Evolutionary conservation across 352 stramenopile genomes (phyloP), one percentile per base, ranked within the genome.

Genomic region (Globisporangium takayamanum): DNA sequence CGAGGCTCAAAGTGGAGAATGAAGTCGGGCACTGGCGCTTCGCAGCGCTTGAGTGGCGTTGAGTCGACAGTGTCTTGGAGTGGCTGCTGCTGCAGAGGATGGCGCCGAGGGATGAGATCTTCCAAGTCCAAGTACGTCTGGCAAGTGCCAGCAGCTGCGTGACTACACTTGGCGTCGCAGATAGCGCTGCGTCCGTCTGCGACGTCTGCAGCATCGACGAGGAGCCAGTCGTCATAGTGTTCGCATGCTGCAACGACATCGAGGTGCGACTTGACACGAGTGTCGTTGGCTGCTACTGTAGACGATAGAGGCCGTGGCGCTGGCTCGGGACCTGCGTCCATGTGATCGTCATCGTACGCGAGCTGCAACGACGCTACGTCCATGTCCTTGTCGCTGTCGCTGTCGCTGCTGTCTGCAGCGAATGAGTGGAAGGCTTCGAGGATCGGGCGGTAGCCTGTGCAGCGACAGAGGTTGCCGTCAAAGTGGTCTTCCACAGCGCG

Each of bases 401-500:
- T 12, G 30, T 25, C 37, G 14, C 14, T 39, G 14, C 25, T 41
- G 3, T 36, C 26, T 30, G 42, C 44, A 20, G 42, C 42, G 14
- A 63, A 63, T n/a, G 57, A 63, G 50, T 63, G 57, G 30, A 63
- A 63, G 15, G 57, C 57, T 15, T 63, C 87, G 4, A 93, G 60
- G 53, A 93, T 89, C 11, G 80, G 80, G 15, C 84, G 80, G 53
- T 93, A 93, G 16, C 84, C 84, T 3, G 95, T 98, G 68, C 95
- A 98, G 1, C 95, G 87, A 67, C 95, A 98, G 39, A 98, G 69
- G 70, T 98, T 98, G 37, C 95, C 94, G 72, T 98, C 95, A 63
- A 98, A 78, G 62, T 92, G 78, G 69, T 98, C 87, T 59, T 98
- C 90, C 44, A 98, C 85, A 50, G 92, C 74, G 22, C 84, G 78